Base-by-base conservation (phyloP, 2,329 filamentous ascomycete genomes). In the Phialophora macrospora region DNA sequence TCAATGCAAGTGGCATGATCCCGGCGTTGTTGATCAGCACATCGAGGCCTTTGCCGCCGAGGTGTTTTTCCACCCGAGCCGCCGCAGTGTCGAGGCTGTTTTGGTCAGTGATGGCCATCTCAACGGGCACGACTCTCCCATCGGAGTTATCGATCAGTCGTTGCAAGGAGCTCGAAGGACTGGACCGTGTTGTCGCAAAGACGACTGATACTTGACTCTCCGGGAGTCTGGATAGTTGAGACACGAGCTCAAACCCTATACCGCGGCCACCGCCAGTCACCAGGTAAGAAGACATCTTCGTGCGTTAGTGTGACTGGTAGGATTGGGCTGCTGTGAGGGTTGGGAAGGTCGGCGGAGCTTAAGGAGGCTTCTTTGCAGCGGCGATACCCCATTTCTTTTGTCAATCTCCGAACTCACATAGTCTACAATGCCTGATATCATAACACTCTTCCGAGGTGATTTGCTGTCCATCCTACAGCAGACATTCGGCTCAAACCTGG, bases 21-120 rank as follows among this genome's bases (percentile, higher is more conserved):
- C 79, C 81, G 0, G 79, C 80, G 71, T 82, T 82, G 71, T 82
- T 82, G 63, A 82, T 75, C 30, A 84, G 64, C 7, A 82, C 77
- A 67, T 84, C 82, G 0, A 84, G 73, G 0, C 80, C 80, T 11
- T 75, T 76, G 3, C 74, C 80, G 17, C 41, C 62, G 1, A 82
- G 69, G 2, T 70, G 70, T 4, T 60, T 52, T 30, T 80, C 76
- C 3, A 81, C 76, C 14, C 71, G 63, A 0, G 62, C 61, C 0
- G 70, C 78, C 0, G 78, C 81, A 14, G 74, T 63, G 48, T 77
- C 69, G 5, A 81, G 73, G 46, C 75, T 78, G 0, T 60, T 55
- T 22, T 72, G 62, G 55, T 77, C 68, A 4, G 77, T 78, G 9
- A 80, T 75, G 32, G 81, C 79, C 11, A 81, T 67, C 2, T 71